Percentiles rank a stretch among this genome's conserved stretches.
Conservation (phyloP, 2,329 filamentous ascomycete species). For the Grosmannia clavigera region DNA sequence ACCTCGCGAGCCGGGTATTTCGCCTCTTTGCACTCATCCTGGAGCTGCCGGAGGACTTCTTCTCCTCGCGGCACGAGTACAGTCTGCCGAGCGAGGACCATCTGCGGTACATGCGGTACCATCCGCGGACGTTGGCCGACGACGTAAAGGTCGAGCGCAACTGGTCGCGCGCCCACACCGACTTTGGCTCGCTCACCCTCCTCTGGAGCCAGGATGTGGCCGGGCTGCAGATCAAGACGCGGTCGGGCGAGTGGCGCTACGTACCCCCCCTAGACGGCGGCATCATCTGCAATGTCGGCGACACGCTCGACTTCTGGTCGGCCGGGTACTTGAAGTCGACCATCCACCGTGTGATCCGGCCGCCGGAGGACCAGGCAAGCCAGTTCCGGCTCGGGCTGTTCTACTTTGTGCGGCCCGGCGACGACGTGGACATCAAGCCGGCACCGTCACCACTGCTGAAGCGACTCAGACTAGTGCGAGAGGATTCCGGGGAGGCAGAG, state of each 20-base stretch:
- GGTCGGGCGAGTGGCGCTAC: constrained; percentile 37
- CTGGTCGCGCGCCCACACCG: constrained; percentile 63
- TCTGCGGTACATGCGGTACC: constrained; percentile 42
- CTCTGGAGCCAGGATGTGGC: constrained; percentile 77
- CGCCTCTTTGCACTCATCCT: constrained; percentile 28
- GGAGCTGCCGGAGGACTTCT: constrained; percentile 36
- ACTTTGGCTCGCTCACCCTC: constrained; percentile 60
- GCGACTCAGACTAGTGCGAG: constrained; percentile 24
- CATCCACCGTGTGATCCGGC: constrained; percentile 9
- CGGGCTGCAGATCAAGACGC: constrained; percentile 68
- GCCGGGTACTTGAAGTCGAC: constrained; percentile 14
- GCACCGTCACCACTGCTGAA: constrained; percentile 9
- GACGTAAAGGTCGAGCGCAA: constrained; percentile 17
- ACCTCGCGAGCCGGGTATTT: constrained; percentile 12
- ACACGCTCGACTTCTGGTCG: constrained; percentile 23
- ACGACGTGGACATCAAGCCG: constrained; percentile 7
- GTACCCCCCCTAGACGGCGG: constrained; percentile 28
- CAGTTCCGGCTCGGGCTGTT: constrained; percentile 35
- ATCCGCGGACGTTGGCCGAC: constrained; percentile 26
- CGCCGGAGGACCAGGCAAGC: constrained; percentile 27
- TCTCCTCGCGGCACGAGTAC: constrained; percentile 39
- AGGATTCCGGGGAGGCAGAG: constrained; percentile 22
- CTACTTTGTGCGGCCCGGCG: constrained; percentile 33
- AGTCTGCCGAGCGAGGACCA: constrained; percentile 36
- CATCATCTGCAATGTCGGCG: constrained; percentile 27